Base-by-base conservation (phyloP, 257 asterid species). In the Fraxinus americana region DNA sequence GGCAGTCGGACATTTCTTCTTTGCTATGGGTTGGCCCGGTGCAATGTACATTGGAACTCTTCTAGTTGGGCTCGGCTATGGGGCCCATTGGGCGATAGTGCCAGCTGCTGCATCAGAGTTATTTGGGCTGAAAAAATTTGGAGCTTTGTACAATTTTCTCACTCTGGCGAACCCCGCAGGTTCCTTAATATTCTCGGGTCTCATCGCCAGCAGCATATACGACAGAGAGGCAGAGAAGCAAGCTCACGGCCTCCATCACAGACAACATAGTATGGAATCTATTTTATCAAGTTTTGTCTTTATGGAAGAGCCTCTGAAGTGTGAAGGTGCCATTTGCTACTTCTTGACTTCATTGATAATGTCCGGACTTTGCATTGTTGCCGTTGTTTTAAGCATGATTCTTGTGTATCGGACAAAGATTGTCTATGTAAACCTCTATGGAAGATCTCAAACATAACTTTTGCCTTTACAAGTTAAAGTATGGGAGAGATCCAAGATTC, bases 61-160 rank as follows among this genome's bases (percentile, higher is more conserved):
- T 78, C 89, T 94, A 34, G 98, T 92, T 0, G 98, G 98, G 76
- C 94, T 94, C 25, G 98, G 98, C 38, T 94, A 94, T 48, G 98
- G 98, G 32, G 97, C 98, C 16, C 98, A 94, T 81, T 94, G 98
- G 98, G 97, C 98, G 0, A 92, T 94, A 14, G 92, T 94, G 61
- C 98, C 98, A 0, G 97, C 98, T 73, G 83, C 98, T 16, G 94
- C 96, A 27, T 94, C 98, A 0, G 98, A 94, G 84, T 74, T 94
- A 61, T 94, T 94, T 77, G 98, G 98, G 79, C 73, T 94, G 83
- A 94, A 92, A 82, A 94, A 91, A 65, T 94, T 94, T 35, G 98
- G 94, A 0, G 88, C 93, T 5, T 57, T 94, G 54, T 94, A 94
- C 85, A 92, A 91, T 85, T 94, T 92, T 80, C 90, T 94, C 25